A percentile compares a stretch with the other conserved stretches of the same genome.
These are phyloP conservation scores for Aspergillus ruber DNA, from an alignment of 2,329 filamentous ascomycete species.

Conservation along the genomic window DNA sequence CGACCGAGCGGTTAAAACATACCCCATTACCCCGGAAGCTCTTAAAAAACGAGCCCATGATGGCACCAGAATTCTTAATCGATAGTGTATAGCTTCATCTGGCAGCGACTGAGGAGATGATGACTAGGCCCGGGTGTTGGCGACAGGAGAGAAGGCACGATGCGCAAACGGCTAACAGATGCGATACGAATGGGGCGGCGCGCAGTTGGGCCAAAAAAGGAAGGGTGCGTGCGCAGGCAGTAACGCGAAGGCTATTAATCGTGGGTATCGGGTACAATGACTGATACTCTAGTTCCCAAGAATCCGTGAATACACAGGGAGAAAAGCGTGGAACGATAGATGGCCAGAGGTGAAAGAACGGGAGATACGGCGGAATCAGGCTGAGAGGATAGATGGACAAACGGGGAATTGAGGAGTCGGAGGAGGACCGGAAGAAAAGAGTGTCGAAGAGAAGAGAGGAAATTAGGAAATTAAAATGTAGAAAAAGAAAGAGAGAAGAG, in stretches of 20 bases:
- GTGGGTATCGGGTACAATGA: slow-evolving; percentile 6
- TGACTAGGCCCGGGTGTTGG: not conserved
- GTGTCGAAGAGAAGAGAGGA: slow-evolving; percentile 9
- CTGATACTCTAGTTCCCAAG: not conserved
- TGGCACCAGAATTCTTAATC: slow-evolving; percentile 18
- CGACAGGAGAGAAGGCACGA: not conserved
- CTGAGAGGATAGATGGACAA: not conserved
- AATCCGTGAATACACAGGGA: too few species aligned
- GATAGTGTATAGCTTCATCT: slow-evolving; percentile 24
- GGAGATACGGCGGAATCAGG: too few species aligned
- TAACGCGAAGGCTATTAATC: not conserved
- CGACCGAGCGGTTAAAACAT: slow-evolving; percentile 12
- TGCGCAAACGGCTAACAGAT: not conserved
- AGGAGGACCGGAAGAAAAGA: slow-evolving; percentile 6
- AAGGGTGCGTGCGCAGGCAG: not conserved
- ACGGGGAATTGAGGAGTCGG: slow-evolving; percentile 16
- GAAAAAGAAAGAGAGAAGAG: slow-evolving; percentile 5
- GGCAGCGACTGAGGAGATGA: slow-evolving; percentile 10
- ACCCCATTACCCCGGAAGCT: slow-evolving; percentile 36
- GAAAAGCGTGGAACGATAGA: too few species aligned
- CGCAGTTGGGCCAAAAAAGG: slow-evolving; percentile 2
- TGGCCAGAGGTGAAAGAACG: too few species aligned
- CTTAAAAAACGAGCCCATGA: slow-evolving; percentile 37
- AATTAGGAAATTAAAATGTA: slow-evolving; percentile 6
- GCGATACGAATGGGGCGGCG: not conserved